Base-by-base conservation (phyloP, 345 rosid genomes). In the Heritiera littoralis region DNA sequence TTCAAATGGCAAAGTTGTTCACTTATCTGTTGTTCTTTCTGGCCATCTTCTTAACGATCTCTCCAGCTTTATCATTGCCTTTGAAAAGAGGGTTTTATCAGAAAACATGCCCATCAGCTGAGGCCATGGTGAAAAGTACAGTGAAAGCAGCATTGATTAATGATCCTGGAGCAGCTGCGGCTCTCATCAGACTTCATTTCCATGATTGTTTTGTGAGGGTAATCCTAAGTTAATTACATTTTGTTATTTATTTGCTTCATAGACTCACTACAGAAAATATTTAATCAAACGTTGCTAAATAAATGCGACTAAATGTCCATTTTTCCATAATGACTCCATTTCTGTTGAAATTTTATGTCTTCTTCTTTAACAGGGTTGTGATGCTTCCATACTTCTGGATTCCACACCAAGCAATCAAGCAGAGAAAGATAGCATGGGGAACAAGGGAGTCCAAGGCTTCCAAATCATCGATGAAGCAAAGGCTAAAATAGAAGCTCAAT, bases 321-420 rank as follows among this genome's bases (percentile, higher is more conserved):
- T 23, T 23, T 23, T 23, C 28, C 28, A 23, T 23, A 23, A 23
- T 23, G 48, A 18, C 48, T 64, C 43, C 68, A 64, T 64, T 28
- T 64, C 18, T 30, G 15, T 66, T 6, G 2, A 66, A 66, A 13
- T 6, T 23, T 60, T 28, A 60, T 14, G 6, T 40, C 11, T 13
- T 18, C 40, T 38, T 15, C 9, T 18, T 1, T 48, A 20, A 23
- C 14, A 91, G 95, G 98, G 97, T 0, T 92, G 97, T 69, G 97
- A 92, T 83, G 98, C 87, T 73, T 92, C 91, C 10, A 77, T 92
- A 46, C 92, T 90, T 2, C 75, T 91, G 74, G 97, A 94, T 75
- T 71, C 58, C 56, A 51, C 75, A 51, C 75, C 75, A 0, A 30
- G n/a, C 18, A 87, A 86, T 78, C 32, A 79, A 35, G 95, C 86